Conservation (phyloP, 1,284 basidiomycete genomes). For the Irpex sp. region DNA sequence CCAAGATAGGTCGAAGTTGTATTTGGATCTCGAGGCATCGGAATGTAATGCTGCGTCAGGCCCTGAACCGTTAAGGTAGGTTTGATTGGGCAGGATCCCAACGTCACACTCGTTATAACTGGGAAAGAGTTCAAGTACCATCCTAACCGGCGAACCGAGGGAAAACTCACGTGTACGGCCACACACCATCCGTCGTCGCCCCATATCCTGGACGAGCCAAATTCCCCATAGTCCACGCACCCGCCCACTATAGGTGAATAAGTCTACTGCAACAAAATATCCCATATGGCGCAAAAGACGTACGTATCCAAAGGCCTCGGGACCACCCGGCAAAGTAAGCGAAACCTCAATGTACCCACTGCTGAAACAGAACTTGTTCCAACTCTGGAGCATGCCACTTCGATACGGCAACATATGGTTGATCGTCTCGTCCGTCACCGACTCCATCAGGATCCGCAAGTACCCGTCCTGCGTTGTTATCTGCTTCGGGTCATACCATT, state of each 20-base stretch:
- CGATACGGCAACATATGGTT: slow-evolving; percentile 69
- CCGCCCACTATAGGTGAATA: slow-evolving; percentile 53
- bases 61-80: slow-evolving; percentile 45
- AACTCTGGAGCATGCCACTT: slow-evolving; percentile 65
- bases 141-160: too few species aligned
- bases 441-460: slow-evolving; percentile 73
- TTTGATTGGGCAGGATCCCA: slow-evolving; percentile 82
- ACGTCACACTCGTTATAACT: slow-evolving; percentile 80
- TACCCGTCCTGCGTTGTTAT: slow-evolving; percentile 70
- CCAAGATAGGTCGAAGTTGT: slow-evolving; percentile 42
- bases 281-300: slow-evolving; percentile 10
- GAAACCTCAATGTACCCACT: slow-evolving; percentile 67
- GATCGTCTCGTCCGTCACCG: slow-evolving; percentile 28
- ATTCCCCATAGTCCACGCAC: slow-evolving; percentile 90
- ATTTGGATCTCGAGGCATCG: slow-evolving; percentile 40
- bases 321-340: slow-evolving; percentile 33
- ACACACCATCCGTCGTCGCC: slow-evolving; percentile 78
- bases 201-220: slow-evolving; percentile 81
- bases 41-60: slow-evolving; percentile 44
- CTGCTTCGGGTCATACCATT: slow-evolving; percentile 80
- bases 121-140: background rate
- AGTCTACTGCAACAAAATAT: background rate
- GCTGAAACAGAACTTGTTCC: slow-evolving; percentile 90
- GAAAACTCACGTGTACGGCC: slow-evolving; percentile 53
- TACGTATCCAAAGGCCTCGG: slow-evolving; percentile 33